Conservation (phyloP, 257 asterid genomes). For the Solanum infundibuliforme region DNA sequence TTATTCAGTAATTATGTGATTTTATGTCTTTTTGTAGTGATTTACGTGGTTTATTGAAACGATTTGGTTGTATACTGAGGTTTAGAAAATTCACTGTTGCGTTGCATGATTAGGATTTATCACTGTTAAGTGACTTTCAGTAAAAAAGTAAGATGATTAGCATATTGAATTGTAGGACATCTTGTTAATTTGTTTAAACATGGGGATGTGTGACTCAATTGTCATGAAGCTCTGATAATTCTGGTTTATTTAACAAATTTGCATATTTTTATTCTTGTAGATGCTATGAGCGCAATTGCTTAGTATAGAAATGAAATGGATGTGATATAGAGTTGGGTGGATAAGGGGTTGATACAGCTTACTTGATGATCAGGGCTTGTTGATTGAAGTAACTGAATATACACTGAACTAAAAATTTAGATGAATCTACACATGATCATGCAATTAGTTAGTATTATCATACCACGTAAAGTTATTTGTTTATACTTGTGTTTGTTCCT, state of each 20-base stretch:
- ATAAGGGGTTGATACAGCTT: not conserved
- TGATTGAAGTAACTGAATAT: not conserved
- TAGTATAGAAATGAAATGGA: not conserved
- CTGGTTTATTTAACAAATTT: not conserved
- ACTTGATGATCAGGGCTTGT: not conserved
- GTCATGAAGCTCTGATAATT: not conserved
- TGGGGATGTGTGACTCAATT: not conserved
- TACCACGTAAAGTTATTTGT: not conserved
- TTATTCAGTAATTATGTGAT: constrained; percentile 2
- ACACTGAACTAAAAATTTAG: not conserved
- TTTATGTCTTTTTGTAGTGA: constrained; percentile 3
- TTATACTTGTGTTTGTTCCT: not conserved
- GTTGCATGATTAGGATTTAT: not conserved
- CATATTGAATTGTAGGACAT: not conserved
- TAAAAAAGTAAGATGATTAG: not conserved
- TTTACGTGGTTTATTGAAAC: not conserved
- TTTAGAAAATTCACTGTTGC: not conserved
- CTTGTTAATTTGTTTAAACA: not conserved
- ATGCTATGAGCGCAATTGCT: not conserved
- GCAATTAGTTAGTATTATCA: not conserved
- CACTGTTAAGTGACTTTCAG: not conserved
- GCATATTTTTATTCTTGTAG: not conserved
- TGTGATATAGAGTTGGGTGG: not conserved
- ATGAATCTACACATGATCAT: not conserved
- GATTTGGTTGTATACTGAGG: not conserved